Percentiles rank a stretch among this genome's conserved stretches.
phyloP scores from a whole-genome alignment of 2,329 filamentous ascomycete genomes.

The Colletotrichum limetticola region DNA sequence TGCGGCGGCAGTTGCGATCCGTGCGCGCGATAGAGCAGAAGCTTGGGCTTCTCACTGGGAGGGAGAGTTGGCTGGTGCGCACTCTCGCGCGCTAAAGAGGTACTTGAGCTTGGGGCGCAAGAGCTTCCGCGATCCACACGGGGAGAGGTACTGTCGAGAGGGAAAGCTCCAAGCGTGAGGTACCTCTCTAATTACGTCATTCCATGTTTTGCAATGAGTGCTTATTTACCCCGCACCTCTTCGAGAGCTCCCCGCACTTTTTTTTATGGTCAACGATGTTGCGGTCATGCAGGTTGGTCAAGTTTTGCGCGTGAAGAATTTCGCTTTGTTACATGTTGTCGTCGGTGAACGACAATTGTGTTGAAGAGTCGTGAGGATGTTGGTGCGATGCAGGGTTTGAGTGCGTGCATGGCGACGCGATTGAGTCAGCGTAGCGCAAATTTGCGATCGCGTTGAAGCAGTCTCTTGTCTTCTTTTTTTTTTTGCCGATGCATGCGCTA shows the following conservation, averaged over 20 bases:
- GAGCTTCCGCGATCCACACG: neutral
- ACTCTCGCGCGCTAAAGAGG: constrained; percentile 1
- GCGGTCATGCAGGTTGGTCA: no score
- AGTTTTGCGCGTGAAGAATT: neutral
- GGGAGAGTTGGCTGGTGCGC: neutral
- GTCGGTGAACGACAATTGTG: neutral
- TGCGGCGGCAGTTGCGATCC: neutral
- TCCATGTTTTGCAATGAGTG: neutral
- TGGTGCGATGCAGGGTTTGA: neutral
- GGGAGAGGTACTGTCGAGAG: no score
- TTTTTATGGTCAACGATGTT: no score
- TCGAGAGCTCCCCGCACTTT: neutral
- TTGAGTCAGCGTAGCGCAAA: neutral
- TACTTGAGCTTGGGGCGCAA: neutral
- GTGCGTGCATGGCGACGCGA: neutral
- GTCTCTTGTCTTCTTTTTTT: neutral
- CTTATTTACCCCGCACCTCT: neutral
- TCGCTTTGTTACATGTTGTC: neutral
- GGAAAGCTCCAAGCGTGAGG: neutral
- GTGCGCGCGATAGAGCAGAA: neutral
- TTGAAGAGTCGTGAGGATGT: neutral
- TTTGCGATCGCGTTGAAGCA: neutral
- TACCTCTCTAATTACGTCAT: neutral
- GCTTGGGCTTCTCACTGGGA: neutral
- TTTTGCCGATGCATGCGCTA: neutral